Percentiles rank a stretch among this genome's conserved stretches.
phyloP scores from a whole-genome alignment of 371 early-diverging fungal genomes.

The Furculomyces boomerangus region DNA sequence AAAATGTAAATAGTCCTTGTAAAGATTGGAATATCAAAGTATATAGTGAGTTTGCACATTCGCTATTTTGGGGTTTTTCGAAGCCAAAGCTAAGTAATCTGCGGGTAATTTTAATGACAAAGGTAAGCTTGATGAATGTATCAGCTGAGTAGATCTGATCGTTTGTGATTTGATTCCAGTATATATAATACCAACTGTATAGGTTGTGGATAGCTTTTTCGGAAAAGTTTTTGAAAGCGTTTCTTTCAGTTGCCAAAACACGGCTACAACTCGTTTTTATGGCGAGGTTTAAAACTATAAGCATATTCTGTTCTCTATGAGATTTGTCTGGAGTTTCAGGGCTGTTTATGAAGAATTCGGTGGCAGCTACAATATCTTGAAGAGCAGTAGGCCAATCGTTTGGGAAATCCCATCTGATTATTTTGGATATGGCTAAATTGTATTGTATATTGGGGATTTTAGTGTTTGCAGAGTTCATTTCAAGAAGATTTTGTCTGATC shows the following conservation, averaged over 20 bases:
- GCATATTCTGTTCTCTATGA: slow-evolving; percentile 26
- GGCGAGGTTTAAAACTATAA: slow-evolving; percentile 59
- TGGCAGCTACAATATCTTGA: not conserved
- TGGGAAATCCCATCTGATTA: slow-evolving; percentile 23
- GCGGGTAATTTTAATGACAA: not conserved
- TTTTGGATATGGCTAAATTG: slow-evolving; percentile 16
- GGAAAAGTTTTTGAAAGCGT: not conserved
- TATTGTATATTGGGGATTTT: slow-evolving; percentile 16
- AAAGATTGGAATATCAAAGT: not conserved
- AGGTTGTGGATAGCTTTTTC: not conserved
- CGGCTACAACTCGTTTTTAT: slow-evolving; percentile 62
- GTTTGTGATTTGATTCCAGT: not conserved
- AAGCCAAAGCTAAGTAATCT: not conserved
- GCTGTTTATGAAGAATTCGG: not conserved
- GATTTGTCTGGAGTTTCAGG: not conserved
- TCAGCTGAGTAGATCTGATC: not conserved
- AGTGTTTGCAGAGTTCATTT: slow-evolving; percentile 9
- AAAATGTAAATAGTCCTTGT: not conserved
- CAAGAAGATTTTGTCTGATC: slow-evolving; percentile 8
- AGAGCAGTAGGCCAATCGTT: not conserved
- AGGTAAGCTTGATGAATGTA: not conserved
- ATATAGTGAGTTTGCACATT: not conserved
- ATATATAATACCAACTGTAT: not conserved
- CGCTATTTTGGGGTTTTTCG: not conserved
- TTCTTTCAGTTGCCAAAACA: slow-evolving; percentile 42